Base-by-base conservation (phyloP, 2,329 filamentous ascomycete species). In the Aspergillus pseudoglaucus region DNA sequence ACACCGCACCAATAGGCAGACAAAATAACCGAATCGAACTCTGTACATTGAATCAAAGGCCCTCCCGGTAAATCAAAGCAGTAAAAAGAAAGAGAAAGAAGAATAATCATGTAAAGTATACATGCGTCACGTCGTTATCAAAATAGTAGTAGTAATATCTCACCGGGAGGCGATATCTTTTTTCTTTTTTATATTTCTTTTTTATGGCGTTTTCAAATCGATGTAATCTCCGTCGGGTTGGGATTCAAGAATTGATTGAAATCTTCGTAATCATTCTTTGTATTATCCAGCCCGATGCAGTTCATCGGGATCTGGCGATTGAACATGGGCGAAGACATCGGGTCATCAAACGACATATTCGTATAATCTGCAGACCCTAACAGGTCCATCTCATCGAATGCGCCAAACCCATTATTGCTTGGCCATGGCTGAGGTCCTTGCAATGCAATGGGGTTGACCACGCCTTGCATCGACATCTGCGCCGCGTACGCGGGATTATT, bases 221-320 rank as follows among this genome's bases (percentile, higher is more conserved):
- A 68, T 8, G 65, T 64, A 25, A 70, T 68, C 53, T 69, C 66
- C 33, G 62, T 59, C 12, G 65, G 59, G 48, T 65, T 69, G 1
- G 65, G 60, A 55, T 70, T 69, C 22, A 70, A 53, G 46, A 67
- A 69, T 48, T 68, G 65, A 43, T 65, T 68, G 47, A 70, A 67
- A 44, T 70, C 67, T 17, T 70, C 67, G 45, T 65, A 68, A 44
- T 67, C 66, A 38, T 46, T 59, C 44, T 61, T 63, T 20, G 60
- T 55, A 35, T 66, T 63, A 42, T 65, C 51, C 48, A 25, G 55
- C 7, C 61, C 49, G 38, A 69, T 54, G 50, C 66, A 69, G 5
- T 60, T 65, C 53, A 69, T 59, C 4, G 65, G 57, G 30, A 67
- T 56, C 37, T 60, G 61, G 6, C 65, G 62, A 48, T 57, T 64